phyloP scores from a whole-genome alignment of 768 basidiomycete species.

The Basidioascus undulatus region DNA sequence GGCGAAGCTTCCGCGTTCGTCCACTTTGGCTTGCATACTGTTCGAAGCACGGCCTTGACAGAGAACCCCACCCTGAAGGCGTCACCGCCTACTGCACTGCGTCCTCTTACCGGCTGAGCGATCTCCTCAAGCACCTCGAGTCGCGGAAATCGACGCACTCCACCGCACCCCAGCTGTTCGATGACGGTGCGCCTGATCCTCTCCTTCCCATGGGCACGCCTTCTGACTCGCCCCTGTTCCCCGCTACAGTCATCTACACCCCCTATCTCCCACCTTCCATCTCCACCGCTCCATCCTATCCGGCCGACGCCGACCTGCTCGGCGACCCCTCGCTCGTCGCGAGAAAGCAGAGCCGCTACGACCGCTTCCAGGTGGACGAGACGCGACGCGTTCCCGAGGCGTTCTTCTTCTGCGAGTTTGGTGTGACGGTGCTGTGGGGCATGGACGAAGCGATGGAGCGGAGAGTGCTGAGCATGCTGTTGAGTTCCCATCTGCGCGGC shows the following conservation, averaged over 20 bases:
- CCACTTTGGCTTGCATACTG: too few species aligned
- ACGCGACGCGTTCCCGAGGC: slow-evolving; percentile 56
- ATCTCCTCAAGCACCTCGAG: slow-evolving; percentile 69
- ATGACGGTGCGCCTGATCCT: too few species aligned
- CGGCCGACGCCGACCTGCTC: slow-evolving; percentile 40
- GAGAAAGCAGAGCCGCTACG: slow-evolving; percentile 17
- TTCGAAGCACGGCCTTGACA: too few species aligned
- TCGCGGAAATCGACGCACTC: slow-evolving; percentile 60
- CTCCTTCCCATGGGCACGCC: too few species aligned
- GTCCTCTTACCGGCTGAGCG: slow-evolving; percentile 71
- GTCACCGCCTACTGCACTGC: slow-evolving; percentile 95
- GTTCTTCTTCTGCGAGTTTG: slow-evolving; percentile 81
- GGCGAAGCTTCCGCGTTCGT: slow-evolving; percentile 66
- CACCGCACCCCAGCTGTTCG: slow-evolving; percentile 65
- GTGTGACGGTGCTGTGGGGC: slow-evolving; percentile 90
- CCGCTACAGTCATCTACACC: slow-evolving; percentile 78
- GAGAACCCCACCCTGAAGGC: too few species aligned
- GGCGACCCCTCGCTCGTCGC: slow-evolving; percentile 46
- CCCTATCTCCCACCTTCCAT: slow-evolving; percentile 40
- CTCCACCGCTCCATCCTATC: slow-evolving; percentile 7
- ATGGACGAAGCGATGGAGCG: slow-evolving; percentile 86
- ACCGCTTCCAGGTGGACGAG: slow-evolving; percentile 6
- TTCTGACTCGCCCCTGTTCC: too few species aligned
- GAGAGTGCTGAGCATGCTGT: slow-evolving; percentile 61
- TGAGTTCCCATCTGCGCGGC: too few species aligned